Evolutionary conservation across 2,329 filamentous ascomycete genomes (phyloP).

Genomic region (Ophiostoma tasmaniense): DNA sequence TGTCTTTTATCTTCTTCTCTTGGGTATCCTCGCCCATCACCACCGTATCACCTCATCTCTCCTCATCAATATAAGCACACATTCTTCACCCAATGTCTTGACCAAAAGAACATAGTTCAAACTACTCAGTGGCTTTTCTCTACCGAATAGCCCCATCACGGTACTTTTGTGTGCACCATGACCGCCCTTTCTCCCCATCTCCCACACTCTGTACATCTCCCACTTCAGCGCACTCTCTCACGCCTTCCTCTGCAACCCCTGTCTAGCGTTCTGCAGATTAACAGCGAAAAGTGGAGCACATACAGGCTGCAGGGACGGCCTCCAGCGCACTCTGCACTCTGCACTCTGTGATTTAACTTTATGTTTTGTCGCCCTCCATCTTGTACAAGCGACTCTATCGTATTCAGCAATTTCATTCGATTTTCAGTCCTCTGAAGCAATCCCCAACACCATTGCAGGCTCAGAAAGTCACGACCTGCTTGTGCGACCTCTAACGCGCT

Average conservation of each 20-base stretch:
- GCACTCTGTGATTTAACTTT: not conserved
- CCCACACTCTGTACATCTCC: not conserved
- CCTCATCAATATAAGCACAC: too few relatives aligned
- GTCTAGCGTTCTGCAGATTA: conserved; percentile 7
- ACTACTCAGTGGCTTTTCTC: too few relatives aligned
- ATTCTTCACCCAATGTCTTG: too few relatives aligned
- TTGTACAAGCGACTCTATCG: not conserved
- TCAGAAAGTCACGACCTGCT: not conserved
- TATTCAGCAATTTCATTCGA: not conserved
- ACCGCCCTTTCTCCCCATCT: not conserved
- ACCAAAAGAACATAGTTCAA: too few relatives aligned
- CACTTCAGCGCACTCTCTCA: not conserved
- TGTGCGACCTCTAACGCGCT: not conserved
- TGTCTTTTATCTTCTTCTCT: not conserved
- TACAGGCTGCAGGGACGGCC: not conserved
- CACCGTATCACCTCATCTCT: too few relatives aligned
- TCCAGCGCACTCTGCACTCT: too few relatives aligned
- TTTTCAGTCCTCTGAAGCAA: not conserved
- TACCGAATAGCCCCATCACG: not conserved
- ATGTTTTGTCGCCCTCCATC: not conserved
- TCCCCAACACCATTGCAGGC: too few relatives aligned
- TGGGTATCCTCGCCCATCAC: too few relatives aligned
- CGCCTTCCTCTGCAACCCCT: not conserved
- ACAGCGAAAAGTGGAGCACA: not conserved
- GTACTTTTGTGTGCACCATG: not conserved